A percentile compares a stretch with the other conserved stretches of the same genome.
These are phyloP conservation scores for Crithidia sp. DNA, from an alignment of 208 protist species.

Conservation along the genomic window DNA sequence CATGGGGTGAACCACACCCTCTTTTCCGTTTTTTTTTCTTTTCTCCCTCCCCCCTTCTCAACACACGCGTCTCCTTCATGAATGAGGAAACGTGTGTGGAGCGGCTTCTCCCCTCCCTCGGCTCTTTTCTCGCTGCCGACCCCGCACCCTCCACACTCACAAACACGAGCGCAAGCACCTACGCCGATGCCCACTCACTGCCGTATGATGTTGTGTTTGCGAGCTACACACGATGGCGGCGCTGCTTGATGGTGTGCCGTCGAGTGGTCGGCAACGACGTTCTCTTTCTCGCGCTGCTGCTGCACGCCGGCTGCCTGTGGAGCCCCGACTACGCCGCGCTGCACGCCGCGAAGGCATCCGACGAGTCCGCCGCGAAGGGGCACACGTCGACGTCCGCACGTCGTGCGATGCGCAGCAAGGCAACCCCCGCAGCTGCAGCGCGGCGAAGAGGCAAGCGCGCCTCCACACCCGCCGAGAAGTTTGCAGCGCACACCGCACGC, in stretches of 20 bases:
- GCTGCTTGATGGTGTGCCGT: slow-evolving; percentile 63
- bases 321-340: slow-evolving; percentile 54
- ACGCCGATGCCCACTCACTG: not conserved
- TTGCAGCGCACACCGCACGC: slow-evolving; percentile 9
- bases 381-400: not conserved
- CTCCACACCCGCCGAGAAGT: not conserved
- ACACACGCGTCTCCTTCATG: slow-evolving; percentile 15
- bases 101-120: slow-evolving; percentile 51
- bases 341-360: slow-evolving; percentile 1
- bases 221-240: slow-evolving; percentile 56
- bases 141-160: not conserved
- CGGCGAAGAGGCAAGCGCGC: slow-evolving; percentile 12
- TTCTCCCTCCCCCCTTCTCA: slow-evolving; percentile 2
- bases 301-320: slow-evolving; percentile 74
- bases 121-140: slow-evolving; percentile 40
- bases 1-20: not conserved
- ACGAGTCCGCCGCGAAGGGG: not conserved
- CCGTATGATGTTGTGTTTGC: not conserved
- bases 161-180: not conserved
- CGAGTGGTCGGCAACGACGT: slow-evolving; percentile 68
- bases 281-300: slow-evolving; percentile 68
- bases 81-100: slow-evolving; percentile 31
- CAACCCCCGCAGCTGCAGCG: not conserved
- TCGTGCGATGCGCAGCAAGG: not conserved
- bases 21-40: slow-evolving; percentile 5